Evolutionary conservation across 306 rosid species (phyloP).

Genomic region (Quercus dentata): DNA sequence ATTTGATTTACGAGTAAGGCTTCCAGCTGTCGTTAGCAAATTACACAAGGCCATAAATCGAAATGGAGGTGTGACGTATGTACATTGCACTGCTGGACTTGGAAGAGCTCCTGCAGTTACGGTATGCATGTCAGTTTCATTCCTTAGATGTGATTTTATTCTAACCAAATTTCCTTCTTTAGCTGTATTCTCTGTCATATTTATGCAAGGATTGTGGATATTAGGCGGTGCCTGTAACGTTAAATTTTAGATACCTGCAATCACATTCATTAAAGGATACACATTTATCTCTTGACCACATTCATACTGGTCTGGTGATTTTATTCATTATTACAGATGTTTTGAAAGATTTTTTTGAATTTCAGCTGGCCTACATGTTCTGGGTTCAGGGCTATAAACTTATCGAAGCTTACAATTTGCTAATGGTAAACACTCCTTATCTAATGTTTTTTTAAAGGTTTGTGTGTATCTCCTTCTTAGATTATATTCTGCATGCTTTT

Average conservation of each 20-base stretch:
- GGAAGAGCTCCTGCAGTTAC: conserved; percentile 97
- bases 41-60: conserved; percentile 65
- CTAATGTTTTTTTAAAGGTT: conserved; percentile 1
- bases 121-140: conserved; percentile 41
- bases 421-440: conserved; percentile 56
- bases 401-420: conserved; percentile 50
- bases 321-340: conserved; percentile 7
- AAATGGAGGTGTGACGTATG: conserved; percentile 84
- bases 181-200: not conserved
- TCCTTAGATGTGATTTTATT: conserved; percentile 6
- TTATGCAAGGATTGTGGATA: not conserved
- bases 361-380: conserved; percentile 91
- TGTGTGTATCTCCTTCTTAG: conserved; percentile 11
- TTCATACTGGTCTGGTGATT: not conserved
- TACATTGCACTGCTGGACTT: conserved; percentile 98
- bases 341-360: conserved; percentile 31
- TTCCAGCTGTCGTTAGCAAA: conserved; percentile 81
- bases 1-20: conserved; percentile 69
- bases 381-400: conserved; percentile 90
- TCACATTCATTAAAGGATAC: not conserved
- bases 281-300: not conserved
- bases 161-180: not conserved
- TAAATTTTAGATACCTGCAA: not conserved
- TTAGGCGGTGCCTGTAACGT: not conserved
- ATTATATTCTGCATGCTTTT: conserved; percentile 14